Conservation (phyloP, 2,329 filamentous ascomycete genomes). For the Aspergillus ustus region DNA sequence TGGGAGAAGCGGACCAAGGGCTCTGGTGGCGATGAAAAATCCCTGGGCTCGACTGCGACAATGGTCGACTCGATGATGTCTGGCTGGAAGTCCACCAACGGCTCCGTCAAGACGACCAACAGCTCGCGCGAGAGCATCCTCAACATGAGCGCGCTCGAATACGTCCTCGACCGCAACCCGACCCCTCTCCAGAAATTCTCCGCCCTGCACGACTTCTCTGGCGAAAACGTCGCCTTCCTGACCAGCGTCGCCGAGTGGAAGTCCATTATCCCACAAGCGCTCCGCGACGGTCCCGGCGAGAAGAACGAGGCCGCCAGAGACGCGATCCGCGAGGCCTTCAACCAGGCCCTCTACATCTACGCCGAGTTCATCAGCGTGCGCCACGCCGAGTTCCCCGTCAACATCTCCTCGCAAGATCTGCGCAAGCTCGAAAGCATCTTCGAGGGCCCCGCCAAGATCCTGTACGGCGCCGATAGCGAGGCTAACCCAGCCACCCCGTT, state of each 20-base stretch:
- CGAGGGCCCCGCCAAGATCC: slow-evolving; percentile 52
- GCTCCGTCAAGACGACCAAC: slow-evolving; percentile 42
- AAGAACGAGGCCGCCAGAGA: slow-evolving; percentile 31
- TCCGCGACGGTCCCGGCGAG: slow-evolving; percentile 23
- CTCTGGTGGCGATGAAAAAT: slow-evolving; percentile 28
- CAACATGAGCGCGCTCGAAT: slow-evolving; percentile 66
- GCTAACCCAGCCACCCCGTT: slow-evolving; percentile 47
- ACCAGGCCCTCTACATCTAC: slow-evolving; percentile 65
- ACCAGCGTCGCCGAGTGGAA: slow-evolving; percentile 64
- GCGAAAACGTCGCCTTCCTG: slow-evolving; percentile 72
- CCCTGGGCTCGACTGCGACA: slow-evolving; percentile 34
- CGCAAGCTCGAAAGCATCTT: slow-evolving; percentile 62
- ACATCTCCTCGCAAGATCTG: slow-evolving; percentile 64
- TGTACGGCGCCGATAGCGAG: slow-evolving; percentile 45
- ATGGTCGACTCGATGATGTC: slow-evolving; percentile 36
- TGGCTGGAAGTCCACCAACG: slow-evolving; percentile 36
- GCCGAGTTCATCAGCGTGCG: slow-evolving; percentile 63
- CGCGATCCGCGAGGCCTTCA: slow-evolving; percentile 58
- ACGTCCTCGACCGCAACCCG: slow-evolving; percentile 62
- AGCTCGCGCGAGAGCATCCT: slow-evolving; percentile 54
- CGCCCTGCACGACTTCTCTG: slow-evolving; percentile 68
- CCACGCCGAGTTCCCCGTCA: slow-evolving; percentile 69
- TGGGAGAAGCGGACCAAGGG: slow-evolving; percentile 44
- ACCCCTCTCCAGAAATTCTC: slow-evolving; percentile 67
- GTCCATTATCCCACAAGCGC: slow-evolving; percentile 28